Conservation (phyloP, 148 eudicot species). For the Vaccinium vitisidaea region DNA sequence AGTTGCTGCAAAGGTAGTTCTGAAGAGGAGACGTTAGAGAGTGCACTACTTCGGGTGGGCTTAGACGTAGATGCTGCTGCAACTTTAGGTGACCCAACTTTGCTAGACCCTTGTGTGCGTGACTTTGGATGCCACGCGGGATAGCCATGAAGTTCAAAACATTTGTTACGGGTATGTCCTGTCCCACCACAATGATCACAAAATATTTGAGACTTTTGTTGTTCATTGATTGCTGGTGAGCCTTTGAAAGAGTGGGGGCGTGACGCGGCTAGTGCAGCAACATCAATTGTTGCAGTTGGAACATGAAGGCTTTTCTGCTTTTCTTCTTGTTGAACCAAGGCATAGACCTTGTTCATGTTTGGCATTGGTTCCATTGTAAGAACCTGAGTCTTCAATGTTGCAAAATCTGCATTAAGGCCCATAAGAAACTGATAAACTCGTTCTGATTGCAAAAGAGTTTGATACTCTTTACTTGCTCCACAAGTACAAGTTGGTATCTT, state of each 20-base stretch:
- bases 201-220: not conserved
- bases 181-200: not conserved
- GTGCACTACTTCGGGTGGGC: too few relatives aligned
- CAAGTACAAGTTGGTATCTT: not conserved
- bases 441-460: not conserved
- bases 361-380: constrained; percentile 2
- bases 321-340: not conserved
- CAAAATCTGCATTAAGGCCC: not conserved
- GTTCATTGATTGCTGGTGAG: not conserved
- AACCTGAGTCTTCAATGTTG: not conserved
- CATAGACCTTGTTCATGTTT: not conserved
- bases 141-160: not conserved
- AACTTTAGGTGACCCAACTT: not conserved
- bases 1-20: not conserved
- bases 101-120: not conserved
- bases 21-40: not conserved
- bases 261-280: not conserved
- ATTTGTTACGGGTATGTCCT: not conserved
- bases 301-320: not conserved
- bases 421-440: not conserved
- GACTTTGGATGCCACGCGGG: not conserved
- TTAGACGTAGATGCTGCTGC: too few relatives aligned
- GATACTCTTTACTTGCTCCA: not conserved
- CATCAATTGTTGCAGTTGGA: not conserved
- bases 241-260: not conserved